Evolutionary conservation across 495 filamentous ascomycete species (phyloP), one percentile per base, ranked within the genome.

Genomic region (Penicillium alfredii): DNA sequence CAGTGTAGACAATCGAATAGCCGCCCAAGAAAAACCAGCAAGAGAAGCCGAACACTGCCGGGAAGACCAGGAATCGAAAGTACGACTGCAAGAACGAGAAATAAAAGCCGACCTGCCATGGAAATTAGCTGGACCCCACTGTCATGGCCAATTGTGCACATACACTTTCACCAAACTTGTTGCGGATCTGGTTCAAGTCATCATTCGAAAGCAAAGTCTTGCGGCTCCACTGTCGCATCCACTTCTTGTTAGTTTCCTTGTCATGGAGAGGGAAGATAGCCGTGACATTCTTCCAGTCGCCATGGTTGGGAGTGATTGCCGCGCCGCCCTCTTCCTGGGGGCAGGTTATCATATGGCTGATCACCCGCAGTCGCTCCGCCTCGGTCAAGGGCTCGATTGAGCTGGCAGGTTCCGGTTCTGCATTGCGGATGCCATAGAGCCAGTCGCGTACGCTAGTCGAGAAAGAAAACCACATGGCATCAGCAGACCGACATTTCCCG

Each of bases 51-150:
- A 95, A 84, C 9, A 72, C 71, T 2, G 92, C 93, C 0, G 89
- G 90, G 44, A 92, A 86, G 7, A 86, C 57, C 17, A 95, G 64
- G 55, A 94, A 94, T 22, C 72, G 64, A 53, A 95, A 93, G 60
- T 98, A 98, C 0, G 83, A 81, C 64, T 95, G 88, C 35, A 94
- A 67, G 59, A 98, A 98, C 2, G 93, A 82, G 53, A 98, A 98
- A 64, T 98, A 98, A 52, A 88, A 96, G 15, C 85, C 92, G 36
- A 97, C 72, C 73, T 81, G 17, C 14, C 32, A 35, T 4, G 12
- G 9, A 22, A 12, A 32, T 47, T 20, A 49, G 44, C 17, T 13
- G 32, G 18, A 28, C 4, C 2, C 19, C 14, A 17, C 2, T n/a
- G n/a, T 13, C 0, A 21, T 20, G 29, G 14, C 4, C 21, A 4